Evolutionary conservation across 2,329 filamentous ascomycete genomes (phyloP).

Genomic region (Diaporthe vexans): DNA sequence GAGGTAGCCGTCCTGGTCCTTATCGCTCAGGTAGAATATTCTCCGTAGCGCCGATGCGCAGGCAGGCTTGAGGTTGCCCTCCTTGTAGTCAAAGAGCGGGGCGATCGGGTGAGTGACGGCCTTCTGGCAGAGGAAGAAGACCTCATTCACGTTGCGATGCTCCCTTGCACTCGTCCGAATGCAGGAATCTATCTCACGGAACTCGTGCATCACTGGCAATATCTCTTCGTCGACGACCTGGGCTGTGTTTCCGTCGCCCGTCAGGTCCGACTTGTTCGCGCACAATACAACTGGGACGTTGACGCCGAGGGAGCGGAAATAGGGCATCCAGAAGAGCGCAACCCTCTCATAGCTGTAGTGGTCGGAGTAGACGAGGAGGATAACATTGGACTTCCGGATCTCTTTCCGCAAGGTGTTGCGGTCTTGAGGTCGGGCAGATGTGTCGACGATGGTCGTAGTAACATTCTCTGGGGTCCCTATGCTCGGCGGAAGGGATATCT

Average conservation of each 20-base stretch:
- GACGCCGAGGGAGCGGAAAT: conserved; percentile 97
- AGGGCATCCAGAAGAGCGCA: conserved; percentile 97
- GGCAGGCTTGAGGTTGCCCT: conserved; percentile 87
- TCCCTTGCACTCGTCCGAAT: conserved; percentile 94
- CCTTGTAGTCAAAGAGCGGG: conserved; percentile 96
- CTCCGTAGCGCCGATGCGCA: conserved; percentile 88
- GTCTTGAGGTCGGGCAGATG: conserved; percentile 94
- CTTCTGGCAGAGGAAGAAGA: conserved; percentile 98
- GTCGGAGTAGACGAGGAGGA: conserved; percentile 95
- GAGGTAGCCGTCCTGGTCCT: conserved; percentile 93
- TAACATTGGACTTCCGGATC: conserved; percentile 96
- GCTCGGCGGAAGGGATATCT: conserved; percentile 93
- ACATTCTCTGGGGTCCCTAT: conserved; percentile 96
- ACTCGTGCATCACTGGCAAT: conserved; percentile 97
- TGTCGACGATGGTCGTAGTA: conserved; percentile 97
- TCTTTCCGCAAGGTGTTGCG: conserved; percentile 91
- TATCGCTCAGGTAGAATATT: conserved; percentile 96
- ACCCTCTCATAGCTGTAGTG: conserved; percentile 99
- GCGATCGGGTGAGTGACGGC: conserved; percentile 97
- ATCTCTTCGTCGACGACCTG: conserved; percentile 97
- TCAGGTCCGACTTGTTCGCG: conserved; percentile 96
- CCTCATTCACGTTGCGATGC: conserved; percentile 94
- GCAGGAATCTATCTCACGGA: conserved; percentile 98
- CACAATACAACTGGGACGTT: conserved; percentile 98
- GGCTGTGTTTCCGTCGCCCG: conserved; percentile 79